Evolutionary conservation across 108 stramenopile genomes (phyloP), one percentile per base, ranked within the genome.

Genomic region (Fragilaria crotonensis): DNA sequence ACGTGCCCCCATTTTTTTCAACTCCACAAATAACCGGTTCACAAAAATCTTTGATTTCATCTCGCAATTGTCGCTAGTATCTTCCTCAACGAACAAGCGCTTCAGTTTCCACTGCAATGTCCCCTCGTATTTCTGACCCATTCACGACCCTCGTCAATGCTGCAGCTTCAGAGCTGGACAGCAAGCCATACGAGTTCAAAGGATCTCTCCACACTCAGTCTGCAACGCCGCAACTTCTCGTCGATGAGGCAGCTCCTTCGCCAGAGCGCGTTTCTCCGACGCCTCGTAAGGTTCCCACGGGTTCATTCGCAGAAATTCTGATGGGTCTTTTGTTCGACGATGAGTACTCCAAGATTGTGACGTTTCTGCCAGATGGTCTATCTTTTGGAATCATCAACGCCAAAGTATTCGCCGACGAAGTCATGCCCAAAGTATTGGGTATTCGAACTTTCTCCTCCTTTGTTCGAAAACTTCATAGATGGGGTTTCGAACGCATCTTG

Each of bases 381-480:
- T 45, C 80, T 0, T 81, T 81, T 61, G 69, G 64, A 14, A 77
- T 81, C 44, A 41, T 44, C 19, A 59, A 81, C 52, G 67, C 58
- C 32, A 71, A 71, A n/a, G 22, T 31, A 14, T 80, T 80, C 61
- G 63, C 62, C 30, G 62, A 63, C 48, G 55, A 76, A 25, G n/a
- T 70, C 25, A 64, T 80, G 59, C 72, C 75, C 29, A 63, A 60
- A 21, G 41, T 66, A 28, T 77, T 81, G 51, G 57, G 63, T 3
- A 73, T 74, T 25, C 51, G 65, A 4, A 81, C 71, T 51, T 71
- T 81, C 51, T 69, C 69, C 9, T 63, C 56, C 22, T 82, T 82
- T 65, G 56, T 59, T 31, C 60, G 81, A n/a, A 77, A 77, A 32
- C 49, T 82, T n/a, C 60, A 66, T 3, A 61, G 76, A 33, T 76